A percentile compares a stretch with the other conserved stretches of the same genome.
These are phyloP conservation scores for Pyricularia sp. DNA, from an alignment of 2,329 filamentous ascomycete species.

Conservation along the genomic window DNA sequence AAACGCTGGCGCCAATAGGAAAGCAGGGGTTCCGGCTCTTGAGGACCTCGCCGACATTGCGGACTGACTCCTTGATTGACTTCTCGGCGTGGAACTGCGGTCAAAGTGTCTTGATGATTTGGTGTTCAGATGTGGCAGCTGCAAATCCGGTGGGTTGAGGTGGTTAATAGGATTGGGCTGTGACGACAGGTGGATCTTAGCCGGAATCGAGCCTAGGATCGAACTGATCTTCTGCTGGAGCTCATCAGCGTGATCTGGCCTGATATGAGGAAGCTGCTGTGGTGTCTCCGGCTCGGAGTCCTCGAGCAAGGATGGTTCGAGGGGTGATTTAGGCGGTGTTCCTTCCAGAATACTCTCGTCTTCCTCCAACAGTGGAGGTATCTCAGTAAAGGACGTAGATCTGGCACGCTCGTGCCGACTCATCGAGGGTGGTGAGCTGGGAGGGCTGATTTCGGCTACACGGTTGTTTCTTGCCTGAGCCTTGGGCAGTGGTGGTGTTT, in stretches of 20 bases:
- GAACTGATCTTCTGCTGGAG: conserved; percentile 70
- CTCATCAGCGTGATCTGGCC: conserved; percentile 44
- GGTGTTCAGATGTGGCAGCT: conserved; percentile 28
- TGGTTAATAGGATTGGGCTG: conserved; percentile 37
- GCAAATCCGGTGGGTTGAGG: conserved; percentile 45
- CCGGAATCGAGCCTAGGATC: conserved; percentile 65
- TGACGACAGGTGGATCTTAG: conserved; percentile 60
- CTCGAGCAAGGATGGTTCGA: conserved; percentile 31
- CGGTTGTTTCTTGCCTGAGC: conserved; percentile 15
- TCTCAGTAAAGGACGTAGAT: conserved; percentile 28
- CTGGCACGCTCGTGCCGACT: not conserved
- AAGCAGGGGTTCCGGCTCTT: conserved; percentile 50
- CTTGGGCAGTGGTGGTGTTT: conserved; percentile 27
- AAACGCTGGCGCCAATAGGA: conserved; percentile 53
- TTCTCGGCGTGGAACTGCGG: conserved; percentile 11
- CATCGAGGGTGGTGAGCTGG: conserved; percentile 31
- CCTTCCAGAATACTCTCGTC: conserved; percentile 26
- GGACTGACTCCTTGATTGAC: conserved; percentile 32
- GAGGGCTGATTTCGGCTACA: conserved; percentile 27
- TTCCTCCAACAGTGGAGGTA: conserved; percentile 27
- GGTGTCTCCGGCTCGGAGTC: conserved; percentile 21
- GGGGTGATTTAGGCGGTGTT: conserved; percentile 26
- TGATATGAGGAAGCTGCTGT: conserved; percentile 18
- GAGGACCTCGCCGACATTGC: conserved; percentile 31
- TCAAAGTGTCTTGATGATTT: conserved; percentile 12